A percentile compares a stretch with the other conserved stretches of the same genome.
These are phyloP conservation scores for Scedosporium aurantiacum DNA, from an alignment of 2,329 filamentous ascomycete genomes.

Conservation along the genomic window DNA sequence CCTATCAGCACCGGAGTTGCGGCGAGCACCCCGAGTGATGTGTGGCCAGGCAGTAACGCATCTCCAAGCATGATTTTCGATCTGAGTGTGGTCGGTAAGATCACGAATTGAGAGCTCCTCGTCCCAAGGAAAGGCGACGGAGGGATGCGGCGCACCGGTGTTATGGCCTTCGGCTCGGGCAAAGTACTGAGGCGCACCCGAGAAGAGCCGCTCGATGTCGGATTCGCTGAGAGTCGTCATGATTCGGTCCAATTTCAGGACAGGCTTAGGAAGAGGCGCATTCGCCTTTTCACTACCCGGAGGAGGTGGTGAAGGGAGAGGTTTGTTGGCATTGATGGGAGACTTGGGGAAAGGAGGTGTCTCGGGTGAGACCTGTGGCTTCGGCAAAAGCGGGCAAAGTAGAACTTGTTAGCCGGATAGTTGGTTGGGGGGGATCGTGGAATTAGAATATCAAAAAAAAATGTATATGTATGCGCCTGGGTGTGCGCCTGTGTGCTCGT, in stretches of 20 bases:
- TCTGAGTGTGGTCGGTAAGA: slow-evolving; percentile 52
- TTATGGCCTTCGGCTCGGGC: slow-evolving; percentile 48
- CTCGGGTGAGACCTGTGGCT: neutral
- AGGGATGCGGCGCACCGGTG: slow-evolving; percentile 49
- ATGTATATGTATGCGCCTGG: neutral
- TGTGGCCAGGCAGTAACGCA: slow-evolving; percentile 53
- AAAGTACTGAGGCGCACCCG: slow-evolving; percentile 64
- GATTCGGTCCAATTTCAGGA: slow-evolving; percentile 43
- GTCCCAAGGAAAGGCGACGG: slow-evolving; percentile 58
- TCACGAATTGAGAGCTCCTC: slow-evolving; percentile 49
- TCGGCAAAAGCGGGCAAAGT: neutral
- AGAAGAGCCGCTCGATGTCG: slow-evolving; percentile 60
- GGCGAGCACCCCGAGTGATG: slow-evolving; percentile 28
- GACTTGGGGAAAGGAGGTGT: slow-evolving; percentile 19
- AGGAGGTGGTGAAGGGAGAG: slow-evolving; percentile 42
- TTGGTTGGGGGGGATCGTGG: neutral
- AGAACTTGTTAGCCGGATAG: slow-evolving; percentile 1
- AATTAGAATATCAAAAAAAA: neutral
- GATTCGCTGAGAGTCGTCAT: slow-evolving; percentile 47
- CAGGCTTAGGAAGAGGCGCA: slow-evolving; percentile 24
- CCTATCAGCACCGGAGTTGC: slow-evolving; percentile 19
- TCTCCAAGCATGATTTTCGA: slow-evolving; percentile 53
- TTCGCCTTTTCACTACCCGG: slow-evolving; percentile 27
- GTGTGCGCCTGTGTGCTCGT: neutral
- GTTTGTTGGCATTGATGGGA: slow-evolving; percentile 41